phyloP scores from a whole-genome alignment of 495 filamentous ascomycete genomes.

The Tuber microsphaerosporum region DNA sequence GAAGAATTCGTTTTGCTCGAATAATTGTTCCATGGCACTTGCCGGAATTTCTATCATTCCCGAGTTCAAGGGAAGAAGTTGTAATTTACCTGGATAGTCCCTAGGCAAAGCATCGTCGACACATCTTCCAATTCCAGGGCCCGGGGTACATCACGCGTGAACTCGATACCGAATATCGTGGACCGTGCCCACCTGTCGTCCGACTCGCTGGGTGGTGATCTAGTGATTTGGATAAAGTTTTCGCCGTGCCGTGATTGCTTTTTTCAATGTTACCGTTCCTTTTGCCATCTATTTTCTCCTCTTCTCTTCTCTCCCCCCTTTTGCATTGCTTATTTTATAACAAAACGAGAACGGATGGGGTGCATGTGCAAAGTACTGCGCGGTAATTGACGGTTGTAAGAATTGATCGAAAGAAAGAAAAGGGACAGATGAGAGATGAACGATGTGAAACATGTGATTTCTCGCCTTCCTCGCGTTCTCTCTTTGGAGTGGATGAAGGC shows the following conservation, averaged over 20 bases:
- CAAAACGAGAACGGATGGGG: not conserved
- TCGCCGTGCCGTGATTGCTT: not conserved
- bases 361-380: not conserved
- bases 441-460: not conserved
- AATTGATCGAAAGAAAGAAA: not conserved
- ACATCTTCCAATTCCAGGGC: not conserved
- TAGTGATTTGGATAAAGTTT: not conserved
- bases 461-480: not conserved
- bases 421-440: not conserved
- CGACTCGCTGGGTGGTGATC: not conserved
- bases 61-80: not conserved
- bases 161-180: not conserved
- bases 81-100: not conserved
- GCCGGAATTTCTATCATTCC: not conserved
- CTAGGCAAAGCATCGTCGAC: not conserved
- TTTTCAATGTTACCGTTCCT: not conserved
- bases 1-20: not conserved
- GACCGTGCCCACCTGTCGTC: not conserved
- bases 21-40: not conserved
- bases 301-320: not conserved
- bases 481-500: not conserved
- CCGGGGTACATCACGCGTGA: not conserved
- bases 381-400: not conserved
- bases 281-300: not conserved
- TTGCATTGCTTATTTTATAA: not conserved